Evolutionary conservation across 2,329 filamentous ascomycete genomes (phyloP), one percentile per base, ranked within the genome.

Genomic region (Xylariomycetidae sp.): DNA sequence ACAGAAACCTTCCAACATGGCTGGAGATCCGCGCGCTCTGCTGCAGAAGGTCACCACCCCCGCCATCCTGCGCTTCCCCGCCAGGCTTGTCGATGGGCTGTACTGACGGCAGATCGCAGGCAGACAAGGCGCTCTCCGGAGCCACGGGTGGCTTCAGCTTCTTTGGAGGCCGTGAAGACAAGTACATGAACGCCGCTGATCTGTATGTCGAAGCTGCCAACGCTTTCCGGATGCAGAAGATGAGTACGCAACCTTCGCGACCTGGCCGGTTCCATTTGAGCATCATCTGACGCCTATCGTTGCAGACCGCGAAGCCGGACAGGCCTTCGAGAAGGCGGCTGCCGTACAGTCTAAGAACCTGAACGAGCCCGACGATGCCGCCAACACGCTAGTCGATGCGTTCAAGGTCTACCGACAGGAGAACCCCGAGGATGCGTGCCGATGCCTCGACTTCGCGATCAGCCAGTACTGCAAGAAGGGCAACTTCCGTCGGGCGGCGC

Each of bases 381-480:
- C 90, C 44, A 93, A 94, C 63, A 82, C 83, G 29, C 68, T 88
- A 40, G 77, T 82, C 52, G 89, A 96, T 59, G 92, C 92, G 32
- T 96, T 89, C 74, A 95, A 96, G 69, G 83, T 87, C 39, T 96
- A 95, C 67, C 76, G 82, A 52, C 93, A 88, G 63, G 79, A 84
- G 33, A 79, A 85, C 51, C 88, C 88, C 14, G 72, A 86, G 55
- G 82, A 90, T 52, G 90, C 89, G 12, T 85, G 83, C 26, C 72
- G 85, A 41, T 88, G 85, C 53, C 68, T 95, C 35, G 77, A 87
- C 44, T 67, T 79, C 45, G 84, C 88, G 25, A 87, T 96, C 56
- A 70, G 79, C 37, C 85, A 92, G 58, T 96, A 94, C 63, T 90
- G 86, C 49, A 65, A 76, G 48, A 89, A 88, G 63, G 89, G 89